These are phyloP conservation scores for Colletotrichum incanum DNA, from an alignment of 2,329 filamentous ascomycete genomes.

Conservation along the genomic window DNA sequence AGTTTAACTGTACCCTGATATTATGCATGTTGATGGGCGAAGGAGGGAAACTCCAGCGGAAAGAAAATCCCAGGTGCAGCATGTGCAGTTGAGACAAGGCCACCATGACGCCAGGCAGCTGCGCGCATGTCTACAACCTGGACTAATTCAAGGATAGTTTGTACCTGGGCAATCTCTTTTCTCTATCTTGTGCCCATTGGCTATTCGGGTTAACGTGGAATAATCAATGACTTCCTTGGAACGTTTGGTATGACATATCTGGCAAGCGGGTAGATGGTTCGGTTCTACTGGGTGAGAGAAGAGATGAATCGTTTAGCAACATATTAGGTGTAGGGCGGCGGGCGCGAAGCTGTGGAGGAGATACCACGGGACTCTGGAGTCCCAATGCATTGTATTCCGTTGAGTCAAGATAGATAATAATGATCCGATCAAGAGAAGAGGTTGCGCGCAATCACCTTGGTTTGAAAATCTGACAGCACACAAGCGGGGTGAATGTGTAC, in stretches of 20 bases:
- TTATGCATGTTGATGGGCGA: slow-evolving; percentile 18
- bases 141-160: slow-evolving; percentile 31
- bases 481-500: no score
- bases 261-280: background rate
- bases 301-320: background rate
- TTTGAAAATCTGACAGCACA: background rate
- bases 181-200: background rate
- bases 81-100: slow-evolving; percentile 14
- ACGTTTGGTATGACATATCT: background rate
- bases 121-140: slow-evolving; percentile 14
- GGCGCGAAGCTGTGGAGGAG: background rate
- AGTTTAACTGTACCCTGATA: slow-evolving; percentile 22
- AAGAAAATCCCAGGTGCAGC: slow-evolving; percentile 10
- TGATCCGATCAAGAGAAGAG: background rate
- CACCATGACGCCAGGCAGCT: slow-evolving; percentile 6
- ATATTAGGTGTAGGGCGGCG: background rate
- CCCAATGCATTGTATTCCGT: background rate
- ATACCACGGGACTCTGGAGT: slow-evolving; percentile 20
- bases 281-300: background rate
- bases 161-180: background rate
- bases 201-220: background rate
- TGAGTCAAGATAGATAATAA: slow-evolving; percentile 28
- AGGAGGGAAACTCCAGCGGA: background rate
- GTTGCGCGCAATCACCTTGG: background rate
- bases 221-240: background rate